These are phyloP conservation scores for Alternaria ventricosa DNA, from an alignment of 2,329 filamentous ascomycete genomes.

Conservation along the genomic window DNA sequence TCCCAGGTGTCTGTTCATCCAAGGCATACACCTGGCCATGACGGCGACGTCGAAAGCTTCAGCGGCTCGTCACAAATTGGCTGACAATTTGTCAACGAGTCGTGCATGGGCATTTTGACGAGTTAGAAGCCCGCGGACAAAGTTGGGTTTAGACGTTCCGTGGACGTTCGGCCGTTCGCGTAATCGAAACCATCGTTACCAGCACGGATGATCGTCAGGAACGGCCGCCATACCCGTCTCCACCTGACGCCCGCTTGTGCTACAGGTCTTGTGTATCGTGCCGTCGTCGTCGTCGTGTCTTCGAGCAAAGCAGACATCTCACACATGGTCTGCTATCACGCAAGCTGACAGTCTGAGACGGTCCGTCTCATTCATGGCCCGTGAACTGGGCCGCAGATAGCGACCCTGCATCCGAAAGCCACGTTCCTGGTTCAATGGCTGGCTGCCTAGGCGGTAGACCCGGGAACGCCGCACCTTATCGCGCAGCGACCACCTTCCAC, in stretches of 20 bases:
- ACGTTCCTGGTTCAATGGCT: slow-evolving; percentile 10
- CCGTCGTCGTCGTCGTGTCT: not conserved
- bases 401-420: slow-evolving; percentile 5
- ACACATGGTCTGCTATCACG: not conserved
- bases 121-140: not conserved
- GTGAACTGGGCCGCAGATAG: not conserved
- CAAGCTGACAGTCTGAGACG: not conserved
- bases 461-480: slow-evolving; percentile 14
- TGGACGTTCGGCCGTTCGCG: slow-evolving; percentile 1
- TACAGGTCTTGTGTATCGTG: not conserved
- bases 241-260: not conserved
- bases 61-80: not conserved
- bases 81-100: not conserved
- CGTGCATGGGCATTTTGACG: not conserved
- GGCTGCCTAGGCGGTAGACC: slow-evolving; percentile 3
- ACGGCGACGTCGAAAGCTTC: not conserved
- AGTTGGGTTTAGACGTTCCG: not conserved
- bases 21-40: not conserved
- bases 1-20: not conserved
- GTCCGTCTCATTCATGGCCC: not conserved
- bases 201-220: slow-evolving; percentile 7
- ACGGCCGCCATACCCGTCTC: slow-evolving; percentile 6
- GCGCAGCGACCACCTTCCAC: slow-evolving; percentile 4
- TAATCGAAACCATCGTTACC: not conserved
- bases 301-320: not conserved